These are phyloP conservation scores for Aspergillus japonicus DNA, from an alignment of 2,329 filamentous ascomycete species.

Conservation along the genomic window DNA sequence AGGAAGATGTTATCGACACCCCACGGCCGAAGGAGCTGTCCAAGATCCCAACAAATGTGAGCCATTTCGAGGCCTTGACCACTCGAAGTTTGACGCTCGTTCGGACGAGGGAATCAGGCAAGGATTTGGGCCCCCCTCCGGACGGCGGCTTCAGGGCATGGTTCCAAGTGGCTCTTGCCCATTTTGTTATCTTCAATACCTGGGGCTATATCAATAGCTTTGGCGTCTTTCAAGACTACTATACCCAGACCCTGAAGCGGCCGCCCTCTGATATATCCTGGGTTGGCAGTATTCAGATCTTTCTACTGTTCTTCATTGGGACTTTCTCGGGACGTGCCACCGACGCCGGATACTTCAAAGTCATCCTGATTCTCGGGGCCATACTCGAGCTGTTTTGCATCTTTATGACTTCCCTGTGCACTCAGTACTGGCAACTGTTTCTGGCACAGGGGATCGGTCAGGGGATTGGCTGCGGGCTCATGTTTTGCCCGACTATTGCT, in stretches of 20 bases:
- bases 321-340: slow-evolving; percentile 53
- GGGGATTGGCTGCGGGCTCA: slow-evolving; percentile 55
- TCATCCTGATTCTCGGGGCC: slow-evolving; percentile 44
- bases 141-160: slow-evolving; percentile 57
- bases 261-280: slow-evolving; percentile 52
- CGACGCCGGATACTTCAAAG: slow-evolving; percentile 53
- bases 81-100: slow-evolving; percentile 36
- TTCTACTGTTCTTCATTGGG: slow-evolving; percentile 52
- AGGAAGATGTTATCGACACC: slow-evolving; percentile 22
- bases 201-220: slow-evolving; percentile 58
- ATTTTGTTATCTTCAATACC: slow-evolving; percentile 57
- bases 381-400: slow-evolving; percentile 48
- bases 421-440: slow-evolving; percentile 51
- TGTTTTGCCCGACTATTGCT: slow-evolving; percentile 56
- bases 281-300: slow-evolving; percentile 54
- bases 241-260: slow-evolving; percentile 42
- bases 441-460: slow-evolving; percentile 57
- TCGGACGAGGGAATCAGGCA: slow-evolving; percentile 38
- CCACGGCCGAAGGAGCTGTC: slow-evolving; percentile 19
- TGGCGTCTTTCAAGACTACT: slow-evolving; percentile 57
- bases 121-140: slow-evolving; percentile 40
- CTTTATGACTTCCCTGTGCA: slow-evolving; percentile 52
- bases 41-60: slow-evolving; percentile 26
- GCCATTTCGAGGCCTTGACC: slow-evolving; percentile 23
- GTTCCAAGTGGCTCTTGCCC: slow-evolving; percentile 54